Evolutionary conservation across 1,284 basidiomycete species (phyloP).

Genomic region (Moesziomyces antarcticus): DNA sequence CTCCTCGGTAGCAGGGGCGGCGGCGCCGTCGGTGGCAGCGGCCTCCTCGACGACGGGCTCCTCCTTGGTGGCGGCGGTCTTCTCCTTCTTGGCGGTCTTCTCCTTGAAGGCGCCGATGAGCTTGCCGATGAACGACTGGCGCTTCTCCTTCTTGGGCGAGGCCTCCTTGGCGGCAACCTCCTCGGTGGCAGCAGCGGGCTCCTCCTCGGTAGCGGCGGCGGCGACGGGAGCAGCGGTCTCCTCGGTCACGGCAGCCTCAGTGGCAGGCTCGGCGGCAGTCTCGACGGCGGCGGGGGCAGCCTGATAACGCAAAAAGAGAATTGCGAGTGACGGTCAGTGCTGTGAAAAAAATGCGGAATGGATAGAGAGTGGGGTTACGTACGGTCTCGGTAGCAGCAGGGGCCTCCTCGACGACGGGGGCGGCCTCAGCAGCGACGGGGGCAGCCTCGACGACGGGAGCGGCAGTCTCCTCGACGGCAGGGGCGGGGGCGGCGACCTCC

Average conservation of each 20-base stretch:
- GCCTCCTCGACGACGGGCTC: slow-evolving; percentile 40
- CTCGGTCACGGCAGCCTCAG: slow-evolving; percentile 15
- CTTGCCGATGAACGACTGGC: slow-evolving; percentile 53
- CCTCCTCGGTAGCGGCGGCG: slow-evolving; percentile 5
- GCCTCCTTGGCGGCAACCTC: slow-evolving; percentile 48
- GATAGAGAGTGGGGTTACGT: no score
- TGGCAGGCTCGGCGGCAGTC: slow-evolving; percentile 12
- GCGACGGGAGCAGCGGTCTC: slow-evolving; percentile 31
- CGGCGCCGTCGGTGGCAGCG: slow-evolving; percentile 27
- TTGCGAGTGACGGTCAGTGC: background rate
- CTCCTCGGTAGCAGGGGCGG: slow-evolving; percentile 24
- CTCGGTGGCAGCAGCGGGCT: slow-evolving; percentile 17
- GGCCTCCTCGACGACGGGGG: slow-evolving; percentile 32
- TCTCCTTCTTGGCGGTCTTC: slow-evolving; percentile 53
- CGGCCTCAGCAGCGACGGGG: slow-evolving; percentile 18
- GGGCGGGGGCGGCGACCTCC: slow-evolving; percentile 15
- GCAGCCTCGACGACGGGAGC: slow-evolving; percentile 36
- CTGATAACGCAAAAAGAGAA: background rate
- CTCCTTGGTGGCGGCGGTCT: slow-evolving; percentile 39
- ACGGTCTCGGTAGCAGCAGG: slow-evolving; percentile 26
- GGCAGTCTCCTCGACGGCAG: slow-evolving; percentile 18
- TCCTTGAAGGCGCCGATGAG: slow-evolving; percentile 54
- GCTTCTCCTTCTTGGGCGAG: slow-evolving; percentile 63
- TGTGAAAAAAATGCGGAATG: no score
- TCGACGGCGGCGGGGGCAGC: slow-evolving; percentile 27